Base-by-base conservation (phyloP, 208 protist genomes). In the Wallacemonas collosoma region DNA sequence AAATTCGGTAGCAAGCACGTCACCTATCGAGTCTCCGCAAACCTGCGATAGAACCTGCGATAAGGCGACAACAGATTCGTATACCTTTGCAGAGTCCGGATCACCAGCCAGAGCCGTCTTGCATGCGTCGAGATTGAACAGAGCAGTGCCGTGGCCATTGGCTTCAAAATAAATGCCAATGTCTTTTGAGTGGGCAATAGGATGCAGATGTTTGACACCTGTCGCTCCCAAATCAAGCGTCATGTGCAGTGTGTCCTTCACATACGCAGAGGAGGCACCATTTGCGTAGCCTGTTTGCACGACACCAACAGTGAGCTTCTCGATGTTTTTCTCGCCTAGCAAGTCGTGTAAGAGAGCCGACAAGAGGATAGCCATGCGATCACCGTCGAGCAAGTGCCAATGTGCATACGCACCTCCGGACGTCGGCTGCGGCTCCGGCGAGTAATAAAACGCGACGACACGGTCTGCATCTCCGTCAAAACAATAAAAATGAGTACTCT, bases 241-340 rank as follows among this genome's bases (percentile, higher is more conserved):
- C 45, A 95, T 65, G 6, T 78, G 71, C 8, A 98, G 73, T 1
- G 68, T 43, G 4, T 83, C 57, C 26, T 75, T 68, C 2, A 98
- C 55, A 76, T 94, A 98, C 1, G 82, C 76, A 1, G 95, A 98
- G 1, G 93, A 94, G 2, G 90, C 93, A 26, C 98, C 98, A 71
- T 98, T 98, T 8, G 96, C 95, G 73, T 99, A 99, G 0, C 94
- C 96, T 7, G 98, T 99, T 75, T 98, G 98, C 17, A 99, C 95
- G 12, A 98, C 85, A 12, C 83, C 82, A 45, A 96, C 75, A 65
- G 92, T 80, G 2, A 93, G 58, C 2, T 73, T 65, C 3, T 73
- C 39, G 50, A 87, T 68, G 12, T 64, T 55, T 11, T 77, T 68
- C 60, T 70, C 56, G 15, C 79, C 83, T 51, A 95, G 58, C 68